Conservation (phyloP, 2,329 filamentous ascomycete genomes). For the Penicillium verrucosum region DNA sequence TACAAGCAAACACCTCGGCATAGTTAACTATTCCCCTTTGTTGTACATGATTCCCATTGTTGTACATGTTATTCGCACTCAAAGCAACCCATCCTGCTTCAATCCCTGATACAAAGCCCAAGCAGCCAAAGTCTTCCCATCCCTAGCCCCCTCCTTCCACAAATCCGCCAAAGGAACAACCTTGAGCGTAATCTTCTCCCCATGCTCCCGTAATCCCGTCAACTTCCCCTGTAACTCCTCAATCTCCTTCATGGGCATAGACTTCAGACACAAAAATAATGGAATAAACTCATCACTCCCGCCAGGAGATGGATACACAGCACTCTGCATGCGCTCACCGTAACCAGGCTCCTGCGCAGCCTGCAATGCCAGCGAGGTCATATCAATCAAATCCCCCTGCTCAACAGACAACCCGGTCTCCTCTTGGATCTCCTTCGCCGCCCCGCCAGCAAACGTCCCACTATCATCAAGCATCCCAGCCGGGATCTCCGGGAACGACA, state of each 20-base stretch:
- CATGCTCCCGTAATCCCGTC: conserved; percentile 54
- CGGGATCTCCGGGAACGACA: conserved; percentile 56
- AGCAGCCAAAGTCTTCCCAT: conserved; percentile 56
- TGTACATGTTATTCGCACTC: not conserved
- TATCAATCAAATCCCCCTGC: conserved; percentile 50
- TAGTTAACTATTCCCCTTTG: not conserved
- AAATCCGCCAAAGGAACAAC: conserved; percentile 50
- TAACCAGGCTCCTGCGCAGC: conserved; percentile 15
- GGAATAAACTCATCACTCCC: conserved; percentile 60
- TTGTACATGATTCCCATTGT: not conserved
- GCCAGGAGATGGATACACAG: conserved; percentile 54
- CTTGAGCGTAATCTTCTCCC: conserved; percentile 59
- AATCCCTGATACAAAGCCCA: conserved; percentile 56
- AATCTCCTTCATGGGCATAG: conserved; percentile 48
- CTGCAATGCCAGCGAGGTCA: conserved; percentile 51
- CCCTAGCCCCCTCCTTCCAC: conserved; percentile 54
- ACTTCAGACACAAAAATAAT: conserved; percentile 55
- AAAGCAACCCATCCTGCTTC: conserved; percentile 47
- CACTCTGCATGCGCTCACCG: conserved; percentile 45
- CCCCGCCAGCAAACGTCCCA: conserved; percentile 53
- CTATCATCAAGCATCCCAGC: conserved; percentile 60
- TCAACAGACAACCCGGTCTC: conserved; percentile 55
- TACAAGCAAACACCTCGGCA: not conserved
- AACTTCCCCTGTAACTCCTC: conserved; percentile 51
- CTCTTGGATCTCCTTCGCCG: conserved; percentile 57